Evolutionary conservation across 1,284 basidiomycete genomes (phyloP).

Genomic region (Stygiomarasmius scandens): DNA sequence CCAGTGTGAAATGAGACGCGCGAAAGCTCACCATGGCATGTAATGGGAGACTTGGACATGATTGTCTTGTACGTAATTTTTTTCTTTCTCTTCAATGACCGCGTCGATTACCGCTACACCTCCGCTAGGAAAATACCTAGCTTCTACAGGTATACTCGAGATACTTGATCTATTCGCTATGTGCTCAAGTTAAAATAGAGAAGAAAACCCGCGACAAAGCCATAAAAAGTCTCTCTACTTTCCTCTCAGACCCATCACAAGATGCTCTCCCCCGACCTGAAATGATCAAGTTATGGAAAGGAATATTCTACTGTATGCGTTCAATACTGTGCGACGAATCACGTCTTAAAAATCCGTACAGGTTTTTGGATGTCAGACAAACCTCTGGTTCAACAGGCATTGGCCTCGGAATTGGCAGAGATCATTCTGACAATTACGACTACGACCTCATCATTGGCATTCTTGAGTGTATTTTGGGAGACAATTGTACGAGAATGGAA

Average conservation of each 20-base stretch:
- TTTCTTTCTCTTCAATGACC: slow-evolving; percentile 22
- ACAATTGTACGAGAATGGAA: slow-evolving; percentile 90
- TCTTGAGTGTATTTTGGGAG: slow-evolving; percentile 90
- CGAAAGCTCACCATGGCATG: slow-evolving; percentile 72
- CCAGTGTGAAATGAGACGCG: slow-evolving; percentile 17
- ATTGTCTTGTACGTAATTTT: slow-evolving; percentile 5
- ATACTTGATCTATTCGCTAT: background rate
- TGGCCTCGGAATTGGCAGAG: slow-evolving; percentile 85
- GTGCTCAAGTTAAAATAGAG: slow-evolving; percentile 44
- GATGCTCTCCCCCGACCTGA: slow-evolving; percentile 69
- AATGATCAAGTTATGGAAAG: slow-evolving; percentile 96
- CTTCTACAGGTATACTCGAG: slow-evolving; percentile 74
- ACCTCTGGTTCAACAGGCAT: slow-evolving; percentile 91
- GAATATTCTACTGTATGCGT: slow-evolving; percentile 91
- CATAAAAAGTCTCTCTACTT: slow-evolving; percentile 74
- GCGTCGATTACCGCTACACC: slow-evolving; percentile 41
- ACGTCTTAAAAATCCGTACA: slow-evolving; percentile 31
- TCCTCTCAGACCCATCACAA: slow-evolving; percentile 69
- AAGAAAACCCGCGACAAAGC: slow-evolving; percentile 91
- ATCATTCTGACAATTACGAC: slow-evolving; percentile 73
- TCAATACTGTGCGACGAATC: background rate
- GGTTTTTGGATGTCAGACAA: slow-evolving; percentile 99
- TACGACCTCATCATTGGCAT: slow-evolving; percentile 65
- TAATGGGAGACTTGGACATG: slow-evolving; percentile 82
- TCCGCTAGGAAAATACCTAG: slow-evolving; percentile 87